phyloP scores from a whole-genome alignment of 768 basidiomycete species.

The Suillus variegatus region DNA sequence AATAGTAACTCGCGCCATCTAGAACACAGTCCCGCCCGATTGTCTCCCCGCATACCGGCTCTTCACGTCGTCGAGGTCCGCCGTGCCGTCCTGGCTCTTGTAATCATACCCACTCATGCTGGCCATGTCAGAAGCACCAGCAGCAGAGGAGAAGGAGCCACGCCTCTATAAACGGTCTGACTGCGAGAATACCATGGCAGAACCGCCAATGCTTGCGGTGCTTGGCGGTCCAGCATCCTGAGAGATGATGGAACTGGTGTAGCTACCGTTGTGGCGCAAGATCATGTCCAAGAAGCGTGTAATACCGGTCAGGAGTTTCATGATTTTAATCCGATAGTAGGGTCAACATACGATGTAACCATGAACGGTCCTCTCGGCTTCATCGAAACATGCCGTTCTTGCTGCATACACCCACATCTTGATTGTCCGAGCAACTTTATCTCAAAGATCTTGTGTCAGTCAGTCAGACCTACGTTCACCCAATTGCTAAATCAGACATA shows the following conservation, averaged over 20 bases:
- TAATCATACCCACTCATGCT: slow-evolving; percentile 78
- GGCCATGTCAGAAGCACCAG: slow-evolving; percentile 77
- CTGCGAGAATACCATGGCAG: slow-evolving; percentile 81
- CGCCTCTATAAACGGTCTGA: slow-evolving; percentile 84
- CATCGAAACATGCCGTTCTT: background rate
- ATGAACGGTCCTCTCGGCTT: slow-evolving; percentile 88
- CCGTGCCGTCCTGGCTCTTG: slow-evolving; percentile 86
- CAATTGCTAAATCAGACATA: background rate
- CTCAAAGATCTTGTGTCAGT: background rate
- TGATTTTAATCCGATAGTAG: slow-evolving; percentile 4
- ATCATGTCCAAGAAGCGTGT: slow-evolving; percentile 97
- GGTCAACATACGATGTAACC: slow-evolving; percentile 83
- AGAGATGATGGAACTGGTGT: slow-evolving; percentile 91
- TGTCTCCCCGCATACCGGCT: too few relatives aligned
- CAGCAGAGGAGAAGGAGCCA: slow-evolving; percentile 72
- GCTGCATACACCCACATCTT: background rate
- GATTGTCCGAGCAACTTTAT: background rate
- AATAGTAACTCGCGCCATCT: too few relatives aligned
- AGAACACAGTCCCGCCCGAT: too few relatives aligned
- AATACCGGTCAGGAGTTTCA: slow-evolving; percentile 60
- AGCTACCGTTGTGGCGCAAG: slow-evolving; percentile 57
- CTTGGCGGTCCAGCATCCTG: slow-evolving; percentile 78
- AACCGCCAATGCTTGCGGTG: slow-evolving; percentile 57
- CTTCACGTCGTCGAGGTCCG: slow-evolving; percentile 54
- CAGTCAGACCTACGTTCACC: background rate